phyloP scores from a whole-genome alignment of 192 early-diverging fungal species.

The Powellomyces hirtus region DNA sequence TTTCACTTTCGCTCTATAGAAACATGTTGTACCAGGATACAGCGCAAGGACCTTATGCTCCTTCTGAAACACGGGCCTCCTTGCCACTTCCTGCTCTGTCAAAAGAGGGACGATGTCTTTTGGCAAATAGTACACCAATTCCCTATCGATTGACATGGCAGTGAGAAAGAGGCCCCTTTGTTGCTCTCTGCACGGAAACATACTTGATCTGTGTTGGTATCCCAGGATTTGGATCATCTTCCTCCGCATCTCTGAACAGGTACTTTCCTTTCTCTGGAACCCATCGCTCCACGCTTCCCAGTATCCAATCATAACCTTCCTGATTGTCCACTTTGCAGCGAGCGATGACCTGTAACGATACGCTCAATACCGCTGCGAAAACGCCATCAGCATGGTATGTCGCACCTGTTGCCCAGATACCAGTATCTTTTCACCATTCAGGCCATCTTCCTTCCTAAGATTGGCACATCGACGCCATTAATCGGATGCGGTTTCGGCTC shows the following conservation, averaged over 20 bases:
- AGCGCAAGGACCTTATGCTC: slow-evolving; percentile 44
- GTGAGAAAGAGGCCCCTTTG: neutral
- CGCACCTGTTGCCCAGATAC: no score
- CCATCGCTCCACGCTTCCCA: slow-evolving; percentile 36
- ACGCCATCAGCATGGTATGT: no score
- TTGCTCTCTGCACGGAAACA: neutral
- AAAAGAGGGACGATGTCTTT: slow-evolving; percentile 34
- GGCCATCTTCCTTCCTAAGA: no score
- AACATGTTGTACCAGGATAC: slow-evolving; percentile 45
- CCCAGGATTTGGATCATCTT: slow-evolving; percentile 34
- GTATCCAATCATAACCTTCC: slow-evolving; percentile 38
- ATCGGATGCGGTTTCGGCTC: no score
- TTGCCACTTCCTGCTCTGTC: slow-evolving; percentile 13
- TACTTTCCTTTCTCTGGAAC: slow-evolving; percentile 41
- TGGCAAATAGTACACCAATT: slow-evolving; percentile 27
- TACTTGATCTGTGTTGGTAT: neutral
- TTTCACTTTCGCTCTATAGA: slow-evolving; percentile 43
- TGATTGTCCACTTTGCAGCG: neutral
- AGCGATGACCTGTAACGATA: neutral
- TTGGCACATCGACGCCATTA: no score
- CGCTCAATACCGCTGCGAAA: no score
- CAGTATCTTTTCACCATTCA: no score
- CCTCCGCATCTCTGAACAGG: slow-evolving; percentile 48
- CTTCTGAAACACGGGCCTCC: slow-evolving; percentile 30
- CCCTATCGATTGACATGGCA: slow-evolving; percentile 11